Base-by-base conservation (phyloP, 768 basidiomycete genomes). In the Lepiota subincarnata region DNA sequence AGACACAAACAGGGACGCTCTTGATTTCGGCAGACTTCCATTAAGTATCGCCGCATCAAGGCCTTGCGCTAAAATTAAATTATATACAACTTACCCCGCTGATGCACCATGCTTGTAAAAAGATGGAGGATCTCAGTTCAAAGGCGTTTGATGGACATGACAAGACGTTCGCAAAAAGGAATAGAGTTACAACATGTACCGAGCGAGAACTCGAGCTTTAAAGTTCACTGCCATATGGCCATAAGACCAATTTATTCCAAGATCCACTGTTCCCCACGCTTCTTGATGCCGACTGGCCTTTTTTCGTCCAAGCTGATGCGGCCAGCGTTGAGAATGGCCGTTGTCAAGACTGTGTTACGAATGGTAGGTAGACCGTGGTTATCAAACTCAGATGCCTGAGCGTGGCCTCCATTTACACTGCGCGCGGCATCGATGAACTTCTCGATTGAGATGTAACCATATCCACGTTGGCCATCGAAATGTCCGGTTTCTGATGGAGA, bases 381-480 rank as follows among this genome's bases (percentile, higher is more conserved):
- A 69, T 97, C 92, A 68, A 84, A 96, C 54, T 89, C 86, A 31
- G 67, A 74, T 18, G 92, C 81, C 64, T 79, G 78, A 47, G 80
- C 73, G 50, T 75, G 64, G 6, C 86, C 83, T 19, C 86, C 83
- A 63, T 93, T 92, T 62, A 94, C 88, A 56, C 77, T 79, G 48
- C 86, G 80, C 39, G 86, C 83, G 14, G 89, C 89, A 65, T 91
- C 92, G 66, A 96, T 74, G 70, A 95, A 95, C 70, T 89, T 94
- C 70, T 92, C 92, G 61, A 95, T 89, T 14, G 90, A 93, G 62
- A 95, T 75, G 66, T 96, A 84, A 56, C 89, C 94, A 68, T 97
- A 97, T 13, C 93, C 93, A 53, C 87, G 82, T 71, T 95, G 94
- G 24, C 94, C 94, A 63, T 96, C 94, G 65, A 97, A 96, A 70